These are phyloP conservation scores for Penstemon eatonii DNA, from an alignment of 257 asterid genomes.

Conservation along the genomic window DNA sequence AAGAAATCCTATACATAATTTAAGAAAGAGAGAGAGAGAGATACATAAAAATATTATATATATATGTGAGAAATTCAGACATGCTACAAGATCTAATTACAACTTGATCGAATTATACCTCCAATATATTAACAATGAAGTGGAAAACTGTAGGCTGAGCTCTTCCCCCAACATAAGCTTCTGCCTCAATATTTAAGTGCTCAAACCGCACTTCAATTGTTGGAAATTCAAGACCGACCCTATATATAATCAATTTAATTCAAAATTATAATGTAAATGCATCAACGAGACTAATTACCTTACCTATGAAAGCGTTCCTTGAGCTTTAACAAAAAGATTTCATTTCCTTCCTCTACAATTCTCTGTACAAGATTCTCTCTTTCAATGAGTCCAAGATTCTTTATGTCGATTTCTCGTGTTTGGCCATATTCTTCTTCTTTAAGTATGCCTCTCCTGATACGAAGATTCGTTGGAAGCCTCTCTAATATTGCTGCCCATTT, in stretches of 20 bases:
- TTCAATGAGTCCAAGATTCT: constrained; percentile 61
- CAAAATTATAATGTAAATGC: background rate
- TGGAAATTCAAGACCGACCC: constrained; percentile 82
- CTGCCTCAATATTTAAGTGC: constrained; percentile 72
- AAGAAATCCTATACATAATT: constrained; percentile 54
- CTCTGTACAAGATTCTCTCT: constrained; percentile 68
- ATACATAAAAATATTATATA: too few species aligned
- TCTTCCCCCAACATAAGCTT: constrained; percentile 80
- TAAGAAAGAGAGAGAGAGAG: background rate
- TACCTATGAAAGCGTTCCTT: constrained; percentile 74
- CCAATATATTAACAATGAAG: constrained; percentile 59
- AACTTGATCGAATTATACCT: constrained; percentile 51
- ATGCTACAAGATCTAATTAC: background rate
- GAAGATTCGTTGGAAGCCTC: constrained; percentile 72
- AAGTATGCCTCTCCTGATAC: constrained; percentile 66
- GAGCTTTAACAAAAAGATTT: constrained; percentile 67
- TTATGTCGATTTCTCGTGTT: constrained; percentile 54
- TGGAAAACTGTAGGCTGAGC: constrained; percentile 80
- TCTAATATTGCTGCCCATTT: constrained; percentile 91
- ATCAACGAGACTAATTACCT: background rate
- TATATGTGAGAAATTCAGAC: constrained; percentile 12
- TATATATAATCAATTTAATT: constrained; percentile 21
- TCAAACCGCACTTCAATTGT: constrained; percentile 82
- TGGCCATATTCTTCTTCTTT: constrained; percentile 56
- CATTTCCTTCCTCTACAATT: constrained; percentile 80